phyloP scores from a whole-genome alignment of 768 basidiomycete genomes.

The Mycena olivaceomarginata region DNA sequence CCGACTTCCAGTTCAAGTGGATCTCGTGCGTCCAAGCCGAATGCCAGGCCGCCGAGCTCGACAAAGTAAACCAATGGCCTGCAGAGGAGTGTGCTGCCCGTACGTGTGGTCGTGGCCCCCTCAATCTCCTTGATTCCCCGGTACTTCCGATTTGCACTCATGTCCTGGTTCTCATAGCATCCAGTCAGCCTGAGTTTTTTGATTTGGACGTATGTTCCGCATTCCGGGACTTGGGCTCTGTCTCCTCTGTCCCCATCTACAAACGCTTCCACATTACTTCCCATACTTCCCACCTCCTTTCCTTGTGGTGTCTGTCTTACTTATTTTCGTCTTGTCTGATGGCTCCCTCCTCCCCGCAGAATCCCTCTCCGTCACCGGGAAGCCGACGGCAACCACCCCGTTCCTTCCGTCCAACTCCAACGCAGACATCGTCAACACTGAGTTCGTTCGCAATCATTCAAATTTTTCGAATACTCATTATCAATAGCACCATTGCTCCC shows the following conservation, averaged over 20 bases:
- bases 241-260: background rate
- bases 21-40: conserved; percentile 1
- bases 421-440: background rate
- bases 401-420: conserved; percentile 3
- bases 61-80: background rate
- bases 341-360: background rate
- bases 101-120: background rate
- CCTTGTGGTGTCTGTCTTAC: background rate
- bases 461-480: background rate
- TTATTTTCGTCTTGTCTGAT: background rate
- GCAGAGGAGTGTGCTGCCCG: background rate
- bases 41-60: background rate
- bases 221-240: background rate
- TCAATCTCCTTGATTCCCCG: background rate
- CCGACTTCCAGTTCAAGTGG: background rate
- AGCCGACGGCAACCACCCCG: background rate
- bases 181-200: background rate
- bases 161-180: background rate
- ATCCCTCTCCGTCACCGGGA: background rate
- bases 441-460: background rate
- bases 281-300: background rate
- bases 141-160: background rate
- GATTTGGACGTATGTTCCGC: background rate
- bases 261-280: background rate
- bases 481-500: background rate